Base-by-base conservation (phyloP, 2,329 filamentous ascomycete genomes). In the Rutstroemia sydowiana region DNA sequence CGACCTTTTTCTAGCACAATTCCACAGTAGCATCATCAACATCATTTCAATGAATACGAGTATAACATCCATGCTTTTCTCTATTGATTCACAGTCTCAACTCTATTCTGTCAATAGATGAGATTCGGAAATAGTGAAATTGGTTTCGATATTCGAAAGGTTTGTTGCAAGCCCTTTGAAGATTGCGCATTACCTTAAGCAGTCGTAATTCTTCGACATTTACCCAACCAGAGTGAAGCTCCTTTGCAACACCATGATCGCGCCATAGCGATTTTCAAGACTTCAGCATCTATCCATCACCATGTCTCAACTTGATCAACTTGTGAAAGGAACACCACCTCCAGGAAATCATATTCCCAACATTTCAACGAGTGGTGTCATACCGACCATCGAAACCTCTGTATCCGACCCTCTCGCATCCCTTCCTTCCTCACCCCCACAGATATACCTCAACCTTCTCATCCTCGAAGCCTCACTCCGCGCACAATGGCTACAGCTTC, bases 391-490 rank as follows among this genome's bases (percentile, higher is more conserved):
- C 31, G 60, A 65, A 54, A 49, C 66, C 23, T 58, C 64, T 4
- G 43, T 47, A 61, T 53, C 59, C 60, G 65, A 68, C 49, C 65
- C 66, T 5, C 47, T 66, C 31, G 64, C 65, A 18, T 61, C 62
- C 21, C 61, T 67, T 5, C 66, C 67, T 21, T 61, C 71, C 49
- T 57, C 71, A 54, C 66, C 62, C 48, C 66, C 57, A 14, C 62
- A 64, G 75, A 96, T 98, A 66, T 98, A 98, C 72, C 83, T 98
- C 63, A 98, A 98, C 70, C 85, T 98, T 21, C 80, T 98, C 54
- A 95, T 98, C 63, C 87, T 98, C 69, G 93, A 98, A 69, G 90
- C 89, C 45, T 95, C 90, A 5, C 76, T 98, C 32, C 88, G 93
- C 59, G 85, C 89, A 21, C 93, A 98, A 64, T 97, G 95, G 70